Evolutionary conservation across 805 yeast genomes (phyloP).

Genomic region (Starmerella floris): DNA sequence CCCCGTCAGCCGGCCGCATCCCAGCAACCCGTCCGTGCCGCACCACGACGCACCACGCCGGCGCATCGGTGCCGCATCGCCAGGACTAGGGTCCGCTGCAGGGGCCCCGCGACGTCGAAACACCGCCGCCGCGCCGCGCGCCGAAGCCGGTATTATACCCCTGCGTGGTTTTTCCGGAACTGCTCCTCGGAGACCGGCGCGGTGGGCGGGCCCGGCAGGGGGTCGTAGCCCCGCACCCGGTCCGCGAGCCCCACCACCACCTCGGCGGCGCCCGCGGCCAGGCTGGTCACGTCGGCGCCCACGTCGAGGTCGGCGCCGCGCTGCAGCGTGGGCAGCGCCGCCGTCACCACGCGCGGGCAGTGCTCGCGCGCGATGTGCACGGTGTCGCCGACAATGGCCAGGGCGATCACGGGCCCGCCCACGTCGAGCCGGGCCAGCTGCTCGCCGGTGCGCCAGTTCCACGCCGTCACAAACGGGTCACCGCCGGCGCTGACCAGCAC

Average conservation of each 20-base stretch:
- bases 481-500: constrained; percentile 80
- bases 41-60: no score
- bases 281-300: constrained; percentile 7
- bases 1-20: no score
- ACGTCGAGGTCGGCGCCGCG: constrained; percentile 2
- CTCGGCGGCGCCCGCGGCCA: constrained; percentile 8
- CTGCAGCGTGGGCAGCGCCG: constrained; percentile 7
- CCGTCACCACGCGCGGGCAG: constrained; percentile 7
- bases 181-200: constrained; percentile 5
- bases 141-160: no score
- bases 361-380: constrained; percentile 14
- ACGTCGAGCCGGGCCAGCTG: constrained; percentile 34
- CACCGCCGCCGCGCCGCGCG: no score
- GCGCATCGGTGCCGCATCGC: no score
- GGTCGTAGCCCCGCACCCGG: background rate
- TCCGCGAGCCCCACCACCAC: constrained; percentile 4
- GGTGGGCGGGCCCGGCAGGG: background rate
- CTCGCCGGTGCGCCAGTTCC: constrained; percentile 62
- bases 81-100: no score
- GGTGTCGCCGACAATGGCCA: constrained; percentile 1
- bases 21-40: no score
- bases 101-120: no score
- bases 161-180: constrained; percentile 6
- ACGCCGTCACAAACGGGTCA: constrained; percentile 54
- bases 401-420: constrained; percentile 6